phyloP scores from a whole-genome alignment of 768 basidiomycete genomes.

The Termitomyces sp. region DNA sequence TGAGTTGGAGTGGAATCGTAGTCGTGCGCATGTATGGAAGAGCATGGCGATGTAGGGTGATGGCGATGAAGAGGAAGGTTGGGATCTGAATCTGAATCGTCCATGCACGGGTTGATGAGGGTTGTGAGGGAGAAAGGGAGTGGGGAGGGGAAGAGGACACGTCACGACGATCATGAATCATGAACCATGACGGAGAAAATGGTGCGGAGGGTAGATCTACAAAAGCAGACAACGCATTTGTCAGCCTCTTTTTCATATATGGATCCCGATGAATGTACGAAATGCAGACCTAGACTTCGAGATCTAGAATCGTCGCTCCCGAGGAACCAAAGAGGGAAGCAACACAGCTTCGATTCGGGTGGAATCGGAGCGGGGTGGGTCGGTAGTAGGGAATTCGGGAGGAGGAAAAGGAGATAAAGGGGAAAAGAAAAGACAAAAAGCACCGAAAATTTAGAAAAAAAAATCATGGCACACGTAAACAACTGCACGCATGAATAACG shows the following conservation, averaged over 20 bases:
- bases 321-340: not conserved
- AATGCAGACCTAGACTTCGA: not conserved
- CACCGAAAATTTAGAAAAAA: not conserved
- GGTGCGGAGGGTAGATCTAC: not conserved
- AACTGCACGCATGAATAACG: slow-evolving; percentile 1
- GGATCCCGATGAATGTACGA: not conserved
- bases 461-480: slow-evolving; percentile 5
- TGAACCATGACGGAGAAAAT: not conserved
- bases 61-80: not conserved
- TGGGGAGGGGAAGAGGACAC: not conserved
- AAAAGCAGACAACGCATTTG: no score
- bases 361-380: not conserved
- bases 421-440: not conserved
- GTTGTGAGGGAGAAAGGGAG: not conserved
- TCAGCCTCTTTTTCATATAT: not conserved
- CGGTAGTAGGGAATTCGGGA: not conserved
- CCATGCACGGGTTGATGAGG: not conserved
- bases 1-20: not conserved
- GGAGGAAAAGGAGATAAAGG: no score
- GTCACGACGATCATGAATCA: not conserved
- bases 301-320: not conserved
- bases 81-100: not conserved
- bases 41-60: not conserved
- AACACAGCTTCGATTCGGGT: not conserved
- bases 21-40: not conserved